Base-by-base conservation (phyloP, 257 asterid species). In the Solanum sitiens region DNA sequence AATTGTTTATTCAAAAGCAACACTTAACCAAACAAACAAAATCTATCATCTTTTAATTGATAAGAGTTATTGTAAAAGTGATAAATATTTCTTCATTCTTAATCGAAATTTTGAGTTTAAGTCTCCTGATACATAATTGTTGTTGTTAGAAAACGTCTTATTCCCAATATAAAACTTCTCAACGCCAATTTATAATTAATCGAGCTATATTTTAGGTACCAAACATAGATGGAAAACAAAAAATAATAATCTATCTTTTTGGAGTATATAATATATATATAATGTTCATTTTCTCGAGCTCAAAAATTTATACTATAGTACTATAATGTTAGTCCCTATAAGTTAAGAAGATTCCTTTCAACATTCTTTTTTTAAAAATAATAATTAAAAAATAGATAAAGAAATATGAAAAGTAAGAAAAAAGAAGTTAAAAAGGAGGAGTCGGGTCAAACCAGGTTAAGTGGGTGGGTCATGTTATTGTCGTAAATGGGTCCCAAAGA, bases 61-160 rank as follows among this genome's bases (percentile, higher is more conserved):
- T n/a, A n/a, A n/a, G n/a, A n/a, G n/a, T n/a, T n/a, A n/a, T n/a
- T n/a, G n/a, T n/a, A n/a, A n/a, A n/a, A n/a, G n/a, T n/a, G n/a
- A n/a, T n/a, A n/a, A n/a, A n/a, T 53, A 53, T 56, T 18, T 56
- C 3, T 56, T 56, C 4, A 56, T 56, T 1, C 4, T 18, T 56
- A 18, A n/a, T n/a, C n/a, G n/a, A 56, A 6, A 0, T 7, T 18
- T 18, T 0, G 3, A 8, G 3, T 11, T 9, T 44, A 3, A 44
- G 1, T 11, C 0, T 1, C 0, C 47, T 0, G 4, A 44, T 44
- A 11, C 4, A 44, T 10, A 11, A 0, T 11, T 11, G 11, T 0
- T 4, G 18, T 18, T 18, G 9, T 56, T 18, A 53, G 1, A 18
- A 2, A 53, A 18, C 0, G 0, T 7, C 3, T 15, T 56, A 56